These are phyloP conservation scores for Botryotinia globosa DNA, from an alignment of 2,329 filamentous ascomycete genomes.

Conservation along the genomic window DNA sequence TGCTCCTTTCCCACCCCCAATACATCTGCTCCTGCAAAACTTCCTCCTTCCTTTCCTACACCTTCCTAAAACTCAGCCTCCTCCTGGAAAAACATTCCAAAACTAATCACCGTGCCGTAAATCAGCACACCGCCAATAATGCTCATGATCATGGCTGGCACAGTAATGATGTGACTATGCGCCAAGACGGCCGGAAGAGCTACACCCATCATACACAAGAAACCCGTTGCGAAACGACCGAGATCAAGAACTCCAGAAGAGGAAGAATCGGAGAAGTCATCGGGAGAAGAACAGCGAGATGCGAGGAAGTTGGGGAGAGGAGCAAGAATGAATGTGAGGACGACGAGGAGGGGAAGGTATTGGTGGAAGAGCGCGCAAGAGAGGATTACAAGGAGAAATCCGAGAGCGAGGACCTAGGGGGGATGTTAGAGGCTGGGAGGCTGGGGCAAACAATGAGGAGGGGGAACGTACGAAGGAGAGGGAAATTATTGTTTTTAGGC, in stretches of 20 bases:
- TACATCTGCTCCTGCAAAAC: neutral
- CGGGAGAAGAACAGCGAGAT: constrained; percentile 78
- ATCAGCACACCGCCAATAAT: constrained; percentile 89
- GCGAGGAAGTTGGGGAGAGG: constrained; percentile 97
- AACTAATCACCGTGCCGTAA: constrained; percentile 97
- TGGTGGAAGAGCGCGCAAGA: constrained; percentile 93
- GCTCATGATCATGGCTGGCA: constrained; percentile 92
- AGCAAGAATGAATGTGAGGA: constrained; percentile 90
- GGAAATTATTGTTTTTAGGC: constrained; percentile 97
- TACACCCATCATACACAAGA: constrained; percentile 95
- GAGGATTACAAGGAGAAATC: constrained; percentile 97
- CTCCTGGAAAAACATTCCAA: constrained; percentile 97
- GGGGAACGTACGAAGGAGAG: constrained; percentile 77
- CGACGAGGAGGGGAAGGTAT: constrained; percentile 93
- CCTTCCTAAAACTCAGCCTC: constrained; percentile 47
- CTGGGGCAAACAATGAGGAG: neutral
- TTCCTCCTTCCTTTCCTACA: neutral
- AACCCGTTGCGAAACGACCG: constrained; percentile 90
- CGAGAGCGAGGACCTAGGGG: constrained; percentile 83
- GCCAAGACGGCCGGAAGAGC: constrained; percentile 86
- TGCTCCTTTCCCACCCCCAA: neutral
- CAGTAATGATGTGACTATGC: constrained; percentile 77
- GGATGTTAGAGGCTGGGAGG: constrained; percentile 1
- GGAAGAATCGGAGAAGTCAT: constrained; percentile 80
- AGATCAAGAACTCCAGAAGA: constrained; percentile 87